Base-by-base conservation (phyloP, 306 rosid species). In the Begonia masoniana region DNA sequence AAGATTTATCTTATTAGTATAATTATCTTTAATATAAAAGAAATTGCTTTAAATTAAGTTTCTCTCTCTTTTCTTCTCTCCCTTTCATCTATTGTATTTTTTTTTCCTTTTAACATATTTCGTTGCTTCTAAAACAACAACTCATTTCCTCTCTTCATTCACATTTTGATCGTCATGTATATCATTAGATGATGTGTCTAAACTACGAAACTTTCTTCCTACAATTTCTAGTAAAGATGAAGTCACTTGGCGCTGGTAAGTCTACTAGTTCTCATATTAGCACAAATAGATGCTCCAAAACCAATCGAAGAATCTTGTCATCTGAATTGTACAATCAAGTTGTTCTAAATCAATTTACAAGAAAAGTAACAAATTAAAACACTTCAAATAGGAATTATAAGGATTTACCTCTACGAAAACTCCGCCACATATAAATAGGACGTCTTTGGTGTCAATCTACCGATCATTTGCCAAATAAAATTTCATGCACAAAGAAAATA, bases 271-370 rank as follows among this genome's bases (percentile, higher is more conserved):
- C 95, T 85, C 94, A 89, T 89, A 65, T 80, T 89, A 52, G 97
- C 91, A 70, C 95, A 94, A 43, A 89, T 71, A 49, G 97, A 94
- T 55, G 97, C 95, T 69, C 97, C 97, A 45, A 85, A 89, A 52
- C 97, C 97, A 66, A 89, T 89, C 5, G 97, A 89, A 67, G 97
- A 89, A 68, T 89, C 95, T 65, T 85, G 95, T 17, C 97, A 86
- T 71, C 97, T 89, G 87, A 53, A 68, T 61, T 64, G 71, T 68
- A 67, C 51, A 61, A 59, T 56, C 39, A 31, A 31, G 39, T 31
- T 31, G 39, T 31, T 31, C 39, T 31, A 31, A 31, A 45, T 45
- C 49, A 11, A 14, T 45, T 53, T 62, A 47, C 4, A 6, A 47
- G 41, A 36, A 43, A 4, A 46, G 60, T 47, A 66, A n/a, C n/a